Conservation (phyloP, 1,284 basidiomycete species). For the Ustilago hordei region DNA sequence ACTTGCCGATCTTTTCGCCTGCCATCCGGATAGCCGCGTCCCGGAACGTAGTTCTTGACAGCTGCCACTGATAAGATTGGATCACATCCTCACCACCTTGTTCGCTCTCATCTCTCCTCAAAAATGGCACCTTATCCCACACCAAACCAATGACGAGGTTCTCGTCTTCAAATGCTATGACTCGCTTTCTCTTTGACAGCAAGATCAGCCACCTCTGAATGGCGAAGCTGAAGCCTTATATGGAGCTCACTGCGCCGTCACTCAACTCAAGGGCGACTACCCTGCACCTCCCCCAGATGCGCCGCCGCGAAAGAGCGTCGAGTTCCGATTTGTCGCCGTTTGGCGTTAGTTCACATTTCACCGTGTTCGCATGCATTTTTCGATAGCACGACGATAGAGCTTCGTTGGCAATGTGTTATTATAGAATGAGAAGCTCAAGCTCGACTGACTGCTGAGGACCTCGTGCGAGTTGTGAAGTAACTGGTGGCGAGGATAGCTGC, state of each 20-base stretch:
- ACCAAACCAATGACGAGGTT: conserved; percentile 37
- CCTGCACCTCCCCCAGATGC: conserved; percentile 16
- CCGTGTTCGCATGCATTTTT: background rate
- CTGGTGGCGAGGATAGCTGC: conserved; percentile 39
- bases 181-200: conserved; percentile 27
- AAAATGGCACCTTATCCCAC: conserved; percentile 34
- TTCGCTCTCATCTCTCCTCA: background rate
- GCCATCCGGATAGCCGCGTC: conserved; percentile 14
- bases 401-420: background rate
- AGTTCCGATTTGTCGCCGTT: conserved; percentile 40
- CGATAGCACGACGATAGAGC: background rate
- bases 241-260: conserved; percentile 39
- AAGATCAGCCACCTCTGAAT: conserved; percentile 2
- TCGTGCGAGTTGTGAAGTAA: conserved; percentile 18
- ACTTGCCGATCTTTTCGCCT: background rate
- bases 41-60: background rate
- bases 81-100: background rate
- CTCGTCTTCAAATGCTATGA: conserved; percentile 43
- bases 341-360: conserved; percentile 14
- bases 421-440: background rate
- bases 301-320: conserved; percentile 36
- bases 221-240: conserved; percentile 22
- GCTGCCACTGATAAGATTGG: conserved; percentile 10
- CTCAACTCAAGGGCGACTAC: conserved; percentile 19
- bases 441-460: background rate